Conservation (phyloP, 2,329 filamentous ascomycete genomes). For the Emmonsiellopsis sp. region DNA sequence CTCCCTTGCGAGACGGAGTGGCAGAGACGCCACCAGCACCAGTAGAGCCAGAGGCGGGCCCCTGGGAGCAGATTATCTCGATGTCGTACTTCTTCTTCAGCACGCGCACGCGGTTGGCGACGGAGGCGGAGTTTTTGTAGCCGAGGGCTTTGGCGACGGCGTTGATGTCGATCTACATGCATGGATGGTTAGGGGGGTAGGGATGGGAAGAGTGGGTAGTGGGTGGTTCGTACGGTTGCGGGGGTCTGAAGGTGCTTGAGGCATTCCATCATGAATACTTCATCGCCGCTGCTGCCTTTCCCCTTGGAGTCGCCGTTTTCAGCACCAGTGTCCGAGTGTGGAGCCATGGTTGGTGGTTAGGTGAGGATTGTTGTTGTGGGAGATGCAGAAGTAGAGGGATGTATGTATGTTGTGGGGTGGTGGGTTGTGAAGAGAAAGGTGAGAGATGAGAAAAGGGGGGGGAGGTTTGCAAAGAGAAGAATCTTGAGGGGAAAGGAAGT, state of each 20-base stretch:
- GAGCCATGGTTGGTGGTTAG: constrained; percentile 7
- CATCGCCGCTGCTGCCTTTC: constrained; percentile 8
- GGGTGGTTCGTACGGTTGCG: constrained; percentile 7
- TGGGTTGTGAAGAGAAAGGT: background rate
- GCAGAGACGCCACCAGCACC: background rate
- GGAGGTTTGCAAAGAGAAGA: background rate
- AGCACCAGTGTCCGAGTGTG: background rate
- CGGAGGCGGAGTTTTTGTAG: constrained; percentile 20
- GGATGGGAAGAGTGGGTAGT: background rate
- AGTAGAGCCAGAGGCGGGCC: background rate
- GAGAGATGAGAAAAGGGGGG: background rate
- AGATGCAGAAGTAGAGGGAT: background rate
- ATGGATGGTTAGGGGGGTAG: background rate
- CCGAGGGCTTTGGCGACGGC: constrained; percentile 16
- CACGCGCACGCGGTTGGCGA: constrained; percentile 18
- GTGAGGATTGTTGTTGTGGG: background rate
- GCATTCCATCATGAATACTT: constrained; percentile 19
- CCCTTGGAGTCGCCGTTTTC: constrained; percentile 1
- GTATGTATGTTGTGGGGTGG: background rate
- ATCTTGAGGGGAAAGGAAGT: background rate
- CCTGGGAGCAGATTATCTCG: constrained; percentile 10
- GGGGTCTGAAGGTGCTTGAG: constrained; percentile 14
- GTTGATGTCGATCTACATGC: constrained; percentile 17
- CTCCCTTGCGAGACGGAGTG: constrained; percentile 12
- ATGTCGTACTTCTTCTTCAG: constrained; percentile 20